These are phyloP conservation scores for Chlorencoelia australis DNA, from an alignment of 2,329 filamentous ascomycete species.

Conservation along the genomic window DNA sequence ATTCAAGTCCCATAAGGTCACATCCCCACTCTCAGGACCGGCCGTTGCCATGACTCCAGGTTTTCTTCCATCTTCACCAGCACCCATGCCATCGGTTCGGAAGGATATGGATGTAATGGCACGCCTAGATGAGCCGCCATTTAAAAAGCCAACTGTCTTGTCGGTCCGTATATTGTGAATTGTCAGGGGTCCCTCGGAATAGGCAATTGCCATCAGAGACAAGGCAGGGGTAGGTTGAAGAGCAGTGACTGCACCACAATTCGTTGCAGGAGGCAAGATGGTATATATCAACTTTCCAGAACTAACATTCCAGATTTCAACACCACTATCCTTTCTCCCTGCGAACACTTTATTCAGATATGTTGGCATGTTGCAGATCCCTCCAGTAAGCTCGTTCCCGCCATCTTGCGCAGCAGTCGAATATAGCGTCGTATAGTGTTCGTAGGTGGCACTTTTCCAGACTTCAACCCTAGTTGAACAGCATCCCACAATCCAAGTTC, in stretches of 20 bases:
- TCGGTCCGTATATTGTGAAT: slow-evolving; percentile 78
- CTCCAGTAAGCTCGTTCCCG: slow-evolving; percentile 62
- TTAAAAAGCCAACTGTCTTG: slow-evolving; percentile 58
- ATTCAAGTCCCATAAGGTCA: slow-evolving; percentile 95
- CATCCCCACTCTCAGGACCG: slow-evolving; percentile 67
- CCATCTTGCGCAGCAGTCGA: slow-evolving; percentile 45
- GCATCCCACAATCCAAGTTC: slow-evolving; percentile 82
- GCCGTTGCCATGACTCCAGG: slow-evolving; percentile 93
- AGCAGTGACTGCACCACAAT: slow-evolving; percentile 75
- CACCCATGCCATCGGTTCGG: slow-evolving; percentile 78
- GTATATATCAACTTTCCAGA: slow-evolving; percentile 88
- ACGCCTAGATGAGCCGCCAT: slow-evolving; percentile 52
- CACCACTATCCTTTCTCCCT: slow-evolving; percentile 74
- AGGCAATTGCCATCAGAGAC: slow-evolving; percentile 79
- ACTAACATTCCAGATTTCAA: slow-evolving; percentile 96
- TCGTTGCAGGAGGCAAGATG: slow-evolving; percentile 63
- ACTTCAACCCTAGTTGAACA: slow-evolving; percentile 69
- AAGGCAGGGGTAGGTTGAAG: slow-evolving; percentile 76
- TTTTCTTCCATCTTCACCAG: slow-evolving; percentile 74
- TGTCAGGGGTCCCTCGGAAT: slow-evolving; percentile 65
- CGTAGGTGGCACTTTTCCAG: slow-evolving; percentile 74
- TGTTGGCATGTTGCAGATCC: slow-evolving; percentile 81
- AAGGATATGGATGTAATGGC: slow-evolving; percentile 80
- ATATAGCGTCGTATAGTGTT: slow-evolving; percentile 80
- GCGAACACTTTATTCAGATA: slow-evolving; percentile 94